Conservation (phyloP, 768 basidiomycete species). For the Russula emetica region DNA sequence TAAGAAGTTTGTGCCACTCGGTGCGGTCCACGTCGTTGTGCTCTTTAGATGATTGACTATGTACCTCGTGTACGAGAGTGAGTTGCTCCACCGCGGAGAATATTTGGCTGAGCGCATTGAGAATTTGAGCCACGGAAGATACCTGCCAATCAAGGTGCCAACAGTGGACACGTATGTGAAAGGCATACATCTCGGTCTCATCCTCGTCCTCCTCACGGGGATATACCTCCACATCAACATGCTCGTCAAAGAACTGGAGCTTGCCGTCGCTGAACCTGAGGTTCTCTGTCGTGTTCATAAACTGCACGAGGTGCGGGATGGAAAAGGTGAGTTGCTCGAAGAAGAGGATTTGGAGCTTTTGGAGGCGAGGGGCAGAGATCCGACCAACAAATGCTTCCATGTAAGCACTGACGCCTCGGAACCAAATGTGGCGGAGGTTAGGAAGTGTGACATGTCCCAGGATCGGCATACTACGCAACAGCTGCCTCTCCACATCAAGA, state of each 20-base stretch:
- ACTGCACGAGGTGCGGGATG: not conserved
- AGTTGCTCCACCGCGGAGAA: not conserved
- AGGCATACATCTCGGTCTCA: not conserved
- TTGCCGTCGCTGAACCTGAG: not conserved
- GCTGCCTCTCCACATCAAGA: not conserved
- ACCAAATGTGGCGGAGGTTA: not conserved
- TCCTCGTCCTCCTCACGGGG: not conserved
- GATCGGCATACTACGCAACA: not conserved
- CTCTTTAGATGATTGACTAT: not conserved
- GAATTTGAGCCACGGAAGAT: not conserved
- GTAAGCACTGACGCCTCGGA: not conserved
- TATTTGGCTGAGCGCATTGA: not conserved
- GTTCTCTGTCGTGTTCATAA: not conserved
- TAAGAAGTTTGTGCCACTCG: not conserved
- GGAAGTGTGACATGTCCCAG: not conserved
- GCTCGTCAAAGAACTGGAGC: not conserved
- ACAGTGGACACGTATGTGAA: not conserved
- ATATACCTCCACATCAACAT: not conserved
- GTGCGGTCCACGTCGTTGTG: not conserved
- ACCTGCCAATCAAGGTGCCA: not conserved
- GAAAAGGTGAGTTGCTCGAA: not conserved
- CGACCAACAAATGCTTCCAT: not conserved
- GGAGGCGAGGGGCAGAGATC: not conserved
- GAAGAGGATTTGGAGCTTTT: not conserved
- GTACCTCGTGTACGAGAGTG: not conserved